These are phyloP conservation scores for Psophocarpus tetragonolobus DNA, from an alignment of 306 rosid genomes.

Conservation along the genomic window DNA sequence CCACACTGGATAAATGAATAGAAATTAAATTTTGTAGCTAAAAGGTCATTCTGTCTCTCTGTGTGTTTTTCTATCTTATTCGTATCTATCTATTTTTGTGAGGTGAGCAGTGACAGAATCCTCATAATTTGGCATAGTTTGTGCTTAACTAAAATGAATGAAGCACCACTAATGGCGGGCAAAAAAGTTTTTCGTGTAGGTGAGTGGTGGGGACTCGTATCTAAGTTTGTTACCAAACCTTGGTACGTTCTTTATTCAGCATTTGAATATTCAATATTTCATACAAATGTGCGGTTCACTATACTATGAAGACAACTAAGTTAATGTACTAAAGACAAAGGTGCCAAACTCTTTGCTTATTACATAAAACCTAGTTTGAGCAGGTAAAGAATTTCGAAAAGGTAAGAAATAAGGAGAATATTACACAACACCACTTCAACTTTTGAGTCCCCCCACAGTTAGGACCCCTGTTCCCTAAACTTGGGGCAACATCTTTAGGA, in stretches of 20 bases:
- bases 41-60: not conserved
- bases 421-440: not conserved
- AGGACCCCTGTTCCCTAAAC: constrained; percentile 9
- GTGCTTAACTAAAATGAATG: constrained; percentile 8
- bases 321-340: constrained; percentile 5
- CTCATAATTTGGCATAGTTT: constrained; percentile 32
- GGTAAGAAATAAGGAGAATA: not conserved
- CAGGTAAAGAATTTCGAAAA: not conserved
- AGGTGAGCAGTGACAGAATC: constrained; percentile 1
- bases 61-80: not conserved
- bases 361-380: not conserved
- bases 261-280: constrained; percentile 21
- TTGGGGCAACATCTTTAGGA: not conserved
- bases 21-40: not conserved
- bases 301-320: constrained; percentile 1
- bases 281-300: not conserved
- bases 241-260: not conserved
- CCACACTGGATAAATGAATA: constrained; percentile 24
- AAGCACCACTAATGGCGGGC: constrained; percentile 40
- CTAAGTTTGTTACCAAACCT: constrained; percentile 39
- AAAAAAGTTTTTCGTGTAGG: constrained; percentile 30
- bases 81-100: not conserved
- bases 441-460: not conserved
- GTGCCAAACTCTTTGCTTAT: not conserved
- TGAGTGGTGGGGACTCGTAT: constrained; percentile 45